These are phyloP conservation scores for Melastoma candidum DNA, from an alignment of 441 rosid genomes.

Conservation along the genomic window DNA sequence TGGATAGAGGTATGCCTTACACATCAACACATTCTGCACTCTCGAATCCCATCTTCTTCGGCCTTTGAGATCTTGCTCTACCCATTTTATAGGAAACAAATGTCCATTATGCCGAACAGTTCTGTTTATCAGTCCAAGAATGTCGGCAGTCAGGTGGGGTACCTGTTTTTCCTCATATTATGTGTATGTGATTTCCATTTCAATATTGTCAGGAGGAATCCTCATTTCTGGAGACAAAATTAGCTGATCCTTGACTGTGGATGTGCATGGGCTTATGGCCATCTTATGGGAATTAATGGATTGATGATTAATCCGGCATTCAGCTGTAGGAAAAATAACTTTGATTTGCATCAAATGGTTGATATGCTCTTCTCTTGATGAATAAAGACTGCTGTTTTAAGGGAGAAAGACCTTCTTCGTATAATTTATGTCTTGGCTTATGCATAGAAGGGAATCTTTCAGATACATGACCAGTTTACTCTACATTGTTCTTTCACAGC, in stretches of 20 bases:
- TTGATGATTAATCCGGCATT: no score
- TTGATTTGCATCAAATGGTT: no score
- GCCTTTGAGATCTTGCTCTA: conserved; percentile 9
- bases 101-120: conserved; percentile 93
- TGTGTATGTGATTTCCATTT: not conserved
- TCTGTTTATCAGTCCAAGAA: conserved; percentile 73
- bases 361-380: no score
- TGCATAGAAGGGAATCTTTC: not conserved
- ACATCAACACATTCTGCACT: not conserved
- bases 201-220: no score
- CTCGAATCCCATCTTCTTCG: conserved; percentile 7
- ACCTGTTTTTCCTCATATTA: not conserved
- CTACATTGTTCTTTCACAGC: conserved; percentile 32
- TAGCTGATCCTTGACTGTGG: no score
- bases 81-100: conserved; percentile 56
- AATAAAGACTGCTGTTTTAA: no score
- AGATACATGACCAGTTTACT: conserved; percentile 3
- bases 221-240: no score
- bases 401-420: not conserved
- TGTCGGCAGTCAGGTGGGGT: conserved; percentile 71
- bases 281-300: no score
- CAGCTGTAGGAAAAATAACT: no score
- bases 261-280: no score
- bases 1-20: conserved; percentile 65
- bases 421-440: not conserved